Conservation (phyloP, 768 basidiomycete species). For the Amanita rubescens region DNA sequence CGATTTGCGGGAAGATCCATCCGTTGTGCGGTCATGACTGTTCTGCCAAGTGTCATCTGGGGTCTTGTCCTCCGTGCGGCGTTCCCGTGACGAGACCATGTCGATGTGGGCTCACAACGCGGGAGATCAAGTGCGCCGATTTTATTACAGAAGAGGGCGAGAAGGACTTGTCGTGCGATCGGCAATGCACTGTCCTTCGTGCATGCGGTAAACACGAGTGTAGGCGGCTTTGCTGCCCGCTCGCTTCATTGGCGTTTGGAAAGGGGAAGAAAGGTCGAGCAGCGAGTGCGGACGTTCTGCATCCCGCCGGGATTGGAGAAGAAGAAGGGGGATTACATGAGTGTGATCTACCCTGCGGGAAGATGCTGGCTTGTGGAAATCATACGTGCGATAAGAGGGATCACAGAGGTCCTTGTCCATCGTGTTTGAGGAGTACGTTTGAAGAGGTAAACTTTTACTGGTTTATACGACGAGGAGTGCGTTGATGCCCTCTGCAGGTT, state of each 20-base stretch:
- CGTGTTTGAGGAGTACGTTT: slow-evolving; percentile 84
- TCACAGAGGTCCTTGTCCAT: slow-evolving; percentile 74
- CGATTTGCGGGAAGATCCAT: slow-evolving; percentile 58
- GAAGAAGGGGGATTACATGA: slow-evolving; percentile 69
- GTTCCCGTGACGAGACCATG: slow-evolving; percentile 70
- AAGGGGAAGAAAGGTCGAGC: slow-evolving; percentile 50
- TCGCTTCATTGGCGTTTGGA: slow-evolving; percentile 51
- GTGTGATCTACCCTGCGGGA: slow-evolving; percentile 78
- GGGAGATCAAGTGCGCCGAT: slow-evolving; percentile 46
- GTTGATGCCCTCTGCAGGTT: slow-evolving; percentile 33
- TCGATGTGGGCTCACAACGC: slow-evolving; percentile 72
- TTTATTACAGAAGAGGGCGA: slow-evolving; percentile 24
- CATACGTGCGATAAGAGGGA: slow-evolving; percentile 76
- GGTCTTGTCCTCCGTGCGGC: slow-evolving; percentile 73
- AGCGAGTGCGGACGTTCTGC: slow-evolving; percentile 12
- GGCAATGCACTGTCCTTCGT: slow-evolving; percentile 68
- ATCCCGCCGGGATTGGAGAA: slow-evolving; percentile 34
- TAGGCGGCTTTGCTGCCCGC: slow-evolving; percentile 79
- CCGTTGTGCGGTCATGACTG: slow-evolving; percentile 72
- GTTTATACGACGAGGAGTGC: background rate
- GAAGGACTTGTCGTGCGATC: slow-evolving; percentile 70
- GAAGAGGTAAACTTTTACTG: slow-evolving; percentile 60
- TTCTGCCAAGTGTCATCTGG: slow-evolving; percentile 60
- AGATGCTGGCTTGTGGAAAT: slow-evolving; percentile 64
- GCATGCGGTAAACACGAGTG: slow-evolving; percentile 88